Percentiles rank a stretch among this genome's conserved stretches.
Evolutionary conservation across 495 filamentous ascomycete species (phyloP).

Genomic region (Evernia prunastri): DNA sequence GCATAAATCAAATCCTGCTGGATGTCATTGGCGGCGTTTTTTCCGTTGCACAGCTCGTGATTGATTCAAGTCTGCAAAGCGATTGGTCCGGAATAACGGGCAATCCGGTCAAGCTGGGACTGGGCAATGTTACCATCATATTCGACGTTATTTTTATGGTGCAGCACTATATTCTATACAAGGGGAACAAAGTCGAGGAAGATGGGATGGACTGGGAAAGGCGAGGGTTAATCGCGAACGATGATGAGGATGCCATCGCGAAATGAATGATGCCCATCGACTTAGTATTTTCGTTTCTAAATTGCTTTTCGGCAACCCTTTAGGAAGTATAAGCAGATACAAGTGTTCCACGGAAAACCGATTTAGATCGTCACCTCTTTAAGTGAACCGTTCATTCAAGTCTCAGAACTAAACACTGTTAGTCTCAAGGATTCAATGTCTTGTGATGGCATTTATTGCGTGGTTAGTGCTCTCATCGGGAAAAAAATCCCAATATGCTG

Average conservation of each 20-base stretch:
- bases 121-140: slow-evolving; percentile 76
- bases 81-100: slow-evolving; percentile 88
- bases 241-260: slow-evolving; percentile 12
- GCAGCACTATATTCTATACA: slow-evolving; percentile 83
- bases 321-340: too few relatives aligned
- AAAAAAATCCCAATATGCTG: too few relatives aligned
- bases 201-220: slow-evolving; percentile 11
- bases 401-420: too few relatives aligned
- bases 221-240: slow-evolving; percentile 12
- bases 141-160: slow-evolving; percentile 80
- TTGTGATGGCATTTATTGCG: too few relatives aligned
- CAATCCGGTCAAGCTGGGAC: slow-evolving; percentile 82
- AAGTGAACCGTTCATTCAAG: too few relatives aligned
- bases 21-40: slow-evolving; percentile 75
- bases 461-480: too few relatives aligned
- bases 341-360: too few relatives aligned
- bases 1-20: slow-evolving; percentile 75
- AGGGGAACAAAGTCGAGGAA: slow-evolving; percentile 23
- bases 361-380: too few relatives aligned
- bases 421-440: too few relatives aligned
- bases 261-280: slow-evolving; percentile 16
- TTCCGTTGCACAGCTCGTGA: slow-evolving; percentile 71
- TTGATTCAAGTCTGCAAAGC: slow-evolving; percentile 76
- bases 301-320: neutral
- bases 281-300: neutral